Evolutionary conservation across 345 rosid genomes (phyloP).

Genomic region (Salix suchowensis): DNA sequence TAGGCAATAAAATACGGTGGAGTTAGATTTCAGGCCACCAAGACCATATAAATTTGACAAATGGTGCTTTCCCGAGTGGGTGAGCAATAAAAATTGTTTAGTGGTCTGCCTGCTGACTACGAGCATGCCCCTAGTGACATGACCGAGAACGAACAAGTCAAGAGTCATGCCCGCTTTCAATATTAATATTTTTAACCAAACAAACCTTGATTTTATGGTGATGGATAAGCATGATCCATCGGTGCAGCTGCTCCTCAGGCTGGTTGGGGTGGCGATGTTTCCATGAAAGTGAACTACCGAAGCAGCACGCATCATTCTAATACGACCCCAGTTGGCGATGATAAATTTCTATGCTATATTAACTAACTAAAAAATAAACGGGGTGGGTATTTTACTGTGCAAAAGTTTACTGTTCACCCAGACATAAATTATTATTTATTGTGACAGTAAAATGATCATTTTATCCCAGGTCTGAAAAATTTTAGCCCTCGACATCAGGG

Average conservation of each 20-base stretch:
- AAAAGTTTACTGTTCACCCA: no score
- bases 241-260: background rate
- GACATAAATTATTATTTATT: no score
- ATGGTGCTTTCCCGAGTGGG: background rate
- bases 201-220: background rate
- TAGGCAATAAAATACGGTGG: background rate
- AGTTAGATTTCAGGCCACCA: background rate
- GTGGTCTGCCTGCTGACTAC: slow-evolving; percentile 12
- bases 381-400: no score
- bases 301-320: background rate
- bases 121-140: background rate
- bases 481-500: no score
- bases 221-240: background rate
- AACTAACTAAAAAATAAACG: no score
- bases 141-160: background rate
- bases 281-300: background rate
- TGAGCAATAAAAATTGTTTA: background rate
- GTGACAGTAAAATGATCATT: no score
- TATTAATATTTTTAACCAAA: background rate
- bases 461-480: no score
- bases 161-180: background rate
- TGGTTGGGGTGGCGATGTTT: background rate
- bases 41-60: background rate
- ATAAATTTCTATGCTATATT: no score
- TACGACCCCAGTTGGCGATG: no score